Conservation (phyloP, 2,329 filamentous ascomycete genomes). For the Botrytis galanthina region DNA sequence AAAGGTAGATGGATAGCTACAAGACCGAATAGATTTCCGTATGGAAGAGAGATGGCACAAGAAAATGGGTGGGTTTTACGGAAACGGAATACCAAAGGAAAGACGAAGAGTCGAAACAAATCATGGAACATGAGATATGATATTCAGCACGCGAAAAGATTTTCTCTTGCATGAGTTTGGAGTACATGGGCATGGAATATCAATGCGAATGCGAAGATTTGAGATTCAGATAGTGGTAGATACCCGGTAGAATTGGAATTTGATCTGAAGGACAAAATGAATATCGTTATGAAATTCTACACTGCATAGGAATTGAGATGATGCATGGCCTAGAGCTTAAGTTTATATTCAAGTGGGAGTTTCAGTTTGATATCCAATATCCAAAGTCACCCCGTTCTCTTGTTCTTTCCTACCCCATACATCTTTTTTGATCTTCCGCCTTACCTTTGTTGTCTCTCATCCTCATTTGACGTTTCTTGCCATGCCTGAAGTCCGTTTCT, state of each 20-base stretch:
- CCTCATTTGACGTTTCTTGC: background rate
- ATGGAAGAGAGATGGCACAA: background rate
- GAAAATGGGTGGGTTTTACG: background rate
- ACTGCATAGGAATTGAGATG: background rate
- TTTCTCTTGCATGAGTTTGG: background rate
- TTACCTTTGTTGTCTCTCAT: background rate
- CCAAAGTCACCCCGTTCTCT: background rate
- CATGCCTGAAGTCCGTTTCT: background rate
- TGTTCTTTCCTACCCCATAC: background rate
- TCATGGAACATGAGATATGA: background rate
- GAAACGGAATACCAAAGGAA: background rate
- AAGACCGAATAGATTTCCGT: background rate
- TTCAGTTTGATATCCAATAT: background rate
- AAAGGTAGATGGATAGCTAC: background rate
- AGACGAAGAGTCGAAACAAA: background rate
- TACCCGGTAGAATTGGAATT: conserved; percentile 9
- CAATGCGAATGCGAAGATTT: background rate
- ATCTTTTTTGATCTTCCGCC: background rate
- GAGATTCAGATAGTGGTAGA: background rate
- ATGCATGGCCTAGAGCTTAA: background rate
- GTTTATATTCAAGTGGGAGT: background rate
- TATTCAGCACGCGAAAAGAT: background rate
- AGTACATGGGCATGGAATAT: background rate
- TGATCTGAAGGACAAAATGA: background rate
- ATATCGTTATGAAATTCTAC: background rate